Percentiles rank a stretch among this genome's conserved stretches.
phyloP scores from a whole-genome alignment of 345 rosid genomes.

The Aegle marmelos region DNA sequence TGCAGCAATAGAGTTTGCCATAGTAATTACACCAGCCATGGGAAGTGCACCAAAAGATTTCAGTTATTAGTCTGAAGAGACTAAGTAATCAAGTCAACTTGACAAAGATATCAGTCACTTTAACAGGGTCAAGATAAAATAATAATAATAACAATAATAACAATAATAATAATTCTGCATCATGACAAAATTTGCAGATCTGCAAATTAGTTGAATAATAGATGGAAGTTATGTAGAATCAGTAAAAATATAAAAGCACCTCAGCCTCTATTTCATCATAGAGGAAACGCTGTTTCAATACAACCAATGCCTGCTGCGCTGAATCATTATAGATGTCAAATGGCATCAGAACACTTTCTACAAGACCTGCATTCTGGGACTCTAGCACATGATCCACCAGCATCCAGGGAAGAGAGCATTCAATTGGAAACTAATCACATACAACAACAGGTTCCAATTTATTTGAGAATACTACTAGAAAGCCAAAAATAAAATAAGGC shows the following conservation, averaged over 20 bases:
- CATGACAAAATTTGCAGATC: background rate
- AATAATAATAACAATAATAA: no score
- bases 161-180: no score
- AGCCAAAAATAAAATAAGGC: background rate
- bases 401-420: conserved; percentile 99
- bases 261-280: conserved; percentile 99
- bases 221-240: background rate
- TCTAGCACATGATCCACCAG: conserved; percentile 87
- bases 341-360: conserved; percentile 89
- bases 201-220: background rate
- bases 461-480: conserved; percentile 4
- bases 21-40: background rate
- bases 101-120: background rate
- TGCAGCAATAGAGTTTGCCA: background rate
- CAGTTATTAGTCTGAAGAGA: background rate
- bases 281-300: conserved; percentile 86
- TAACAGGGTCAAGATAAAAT: background rate
- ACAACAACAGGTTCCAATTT: background rate
- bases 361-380: conserved; percentile 72
- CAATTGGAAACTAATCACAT: conserved; percentile 77
- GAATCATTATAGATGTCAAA: conserved; percentile 98
- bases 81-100: background rate
- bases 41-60: background rate
- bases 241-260: conserved; percentile 41
- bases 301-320: conserved; percentile 92